Evolutionary conservation across 78 protist genomes (phyloP).

Genomic region (Dictyostelium firmibasis): DNA sequence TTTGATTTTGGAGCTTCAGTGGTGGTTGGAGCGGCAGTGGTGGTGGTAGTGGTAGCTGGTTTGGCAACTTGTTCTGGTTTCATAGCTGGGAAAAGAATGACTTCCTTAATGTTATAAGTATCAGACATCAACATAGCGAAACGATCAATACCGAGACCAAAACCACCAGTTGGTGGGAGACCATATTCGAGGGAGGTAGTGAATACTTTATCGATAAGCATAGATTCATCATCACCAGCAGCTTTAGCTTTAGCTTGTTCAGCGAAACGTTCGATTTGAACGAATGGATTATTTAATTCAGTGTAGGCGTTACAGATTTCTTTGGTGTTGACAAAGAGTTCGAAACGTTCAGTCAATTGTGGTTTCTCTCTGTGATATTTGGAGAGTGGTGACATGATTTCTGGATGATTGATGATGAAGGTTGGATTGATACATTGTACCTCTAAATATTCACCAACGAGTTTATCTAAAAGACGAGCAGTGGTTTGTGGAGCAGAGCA

Average conservation of each 20-base stretch:
- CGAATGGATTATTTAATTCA: slow-evolving; percentile 99
- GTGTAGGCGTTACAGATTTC: slow-evolving; percentile 99
- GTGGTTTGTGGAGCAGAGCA: slow-evolving; percentile 97
- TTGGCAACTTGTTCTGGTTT: slow-evolving; percentile 36
- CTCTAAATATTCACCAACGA: slow-evolving; percentile 96
- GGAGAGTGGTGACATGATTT: slow-evolving; percentile 99
- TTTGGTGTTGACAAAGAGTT: slow-evolving; percentile 93
- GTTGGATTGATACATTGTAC: slow-evolving; percentile 96
- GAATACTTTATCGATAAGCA: slow-evolving; percentile 96
- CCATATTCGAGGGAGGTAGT: slow-evolving; percentile 97
- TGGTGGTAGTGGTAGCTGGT: background rate
- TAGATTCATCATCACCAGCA: slow-evolving; percentile 97
- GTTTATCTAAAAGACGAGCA: slow-evolving; percentile 98
- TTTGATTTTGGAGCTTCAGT: slow-evolving; percentile 21
- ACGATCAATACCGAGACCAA: slow-evolving; percentile 99
- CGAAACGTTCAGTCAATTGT: slow-evolving; percentile 99
- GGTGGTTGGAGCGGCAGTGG: background rate
- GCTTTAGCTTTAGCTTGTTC: slow-evolving; percentile 92
- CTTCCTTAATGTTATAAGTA: slow-evolving; percentile 97
- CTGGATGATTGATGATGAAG: slow-evolving; percentile 99
- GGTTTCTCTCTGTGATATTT: slow-evolving; percentile 94
- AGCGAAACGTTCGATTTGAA: slow-evolving; percentile 98
- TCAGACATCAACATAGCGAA: slow-evolving; percentile 97
- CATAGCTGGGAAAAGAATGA: slow-evolving; percentile 99
- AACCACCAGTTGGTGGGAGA: slow-evolving; percentile 99